phyloP scores from a whole-genome alignment of 2,329 filamentous ascomycete genomes.

The Chrysoporthe austroafricana region DNA sequence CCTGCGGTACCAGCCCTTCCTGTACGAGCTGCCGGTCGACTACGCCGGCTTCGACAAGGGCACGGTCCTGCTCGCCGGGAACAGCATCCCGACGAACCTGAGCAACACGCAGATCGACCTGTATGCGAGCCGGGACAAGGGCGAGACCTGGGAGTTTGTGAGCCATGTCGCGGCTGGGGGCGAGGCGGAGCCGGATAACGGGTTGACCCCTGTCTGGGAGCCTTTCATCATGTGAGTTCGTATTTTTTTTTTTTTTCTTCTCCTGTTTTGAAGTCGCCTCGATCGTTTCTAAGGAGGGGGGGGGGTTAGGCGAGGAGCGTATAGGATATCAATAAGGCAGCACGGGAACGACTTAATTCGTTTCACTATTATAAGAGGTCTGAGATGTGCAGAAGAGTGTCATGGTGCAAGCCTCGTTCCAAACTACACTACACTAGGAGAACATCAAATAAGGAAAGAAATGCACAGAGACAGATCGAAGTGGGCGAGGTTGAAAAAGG shows the following conservation, averaged over 20 bases:
- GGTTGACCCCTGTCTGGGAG: conserved; percentile 72
- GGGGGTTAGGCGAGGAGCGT: too few species aligned
- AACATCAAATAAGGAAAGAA: too few species aligned
- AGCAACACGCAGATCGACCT: conserved; percentile 69
- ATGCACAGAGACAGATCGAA: not conserved
- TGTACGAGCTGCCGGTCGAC: conserved; percentile 64
- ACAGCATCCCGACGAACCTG: conserved; percentile 59
- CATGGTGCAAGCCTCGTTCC: too few species aligned
- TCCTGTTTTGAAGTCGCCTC: too few species aligned
- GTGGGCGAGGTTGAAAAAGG: too few species aligned
- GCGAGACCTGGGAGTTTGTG: conserved; percentile 68
- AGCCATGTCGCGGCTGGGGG: conserved; percentile 68
- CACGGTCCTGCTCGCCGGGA: conserved; percentile 66
- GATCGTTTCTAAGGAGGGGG: too few species aligned
- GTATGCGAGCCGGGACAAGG: conserved; percentile 66
- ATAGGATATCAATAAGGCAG: too few species aligned
- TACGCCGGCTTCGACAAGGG: conserved; percentile 64
- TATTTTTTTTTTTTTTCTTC: not conserved
- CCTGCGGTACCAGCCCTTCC: conserved; percentile 70
- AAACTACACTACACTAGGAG: too few species aligned
- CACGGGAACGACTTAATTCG: too few species aligned
- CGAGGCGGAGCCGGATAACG: conserved; percentile 65
- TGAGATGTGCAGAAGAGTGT: not conserved
- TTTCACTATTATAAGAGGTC: not conserved
- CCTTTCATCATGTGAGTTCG: conserved; percentile 59